A percentile compares a stretch with the other conserved stretches of the same genome.
Evolutionary conservation across 345 rosid species (phyloP).

Genomic region (Excoecaria cochinchinensis): DNA sequence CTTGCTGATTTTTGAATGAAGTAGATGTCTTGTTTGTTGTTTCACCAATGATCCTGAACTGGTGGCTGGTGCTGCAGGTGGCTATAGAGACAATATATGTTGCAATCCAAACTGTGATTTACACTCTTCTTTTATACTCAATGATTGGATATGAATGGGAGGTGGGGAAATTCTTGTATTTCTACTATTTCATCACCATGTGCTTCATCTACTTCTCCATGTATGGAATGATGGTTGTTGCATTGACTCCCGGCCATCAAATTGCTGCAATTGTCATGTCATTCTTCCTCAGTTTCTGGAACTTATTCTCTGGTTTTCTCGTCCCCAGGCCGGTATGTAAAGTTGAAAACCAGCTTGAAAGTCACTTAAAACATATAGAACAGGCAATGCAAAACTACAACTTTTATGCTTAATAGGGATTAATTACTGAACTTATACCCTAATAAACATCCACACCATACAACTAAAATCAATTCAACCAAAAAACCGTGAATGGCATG

Average conservation of each 20-base stretch:
- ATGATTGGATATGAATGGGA: slow-evolving; percentile 44
- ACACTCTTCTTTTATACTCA: slow-evolving; percentile 29
- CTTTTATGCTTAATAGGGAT: not conserved
- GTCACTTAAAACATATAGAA: not conserved
- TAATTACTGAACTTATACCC: no score
- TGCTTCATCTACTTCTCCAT: slow-evolving; percentile 44
- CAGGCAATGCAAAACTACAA: not conserved
- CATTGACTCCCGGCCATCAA: slow-evolving; percentile 40
- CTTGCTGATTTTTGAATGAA: not conserved
- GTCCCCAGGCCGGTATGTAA: slow-evolving; percentile 32
- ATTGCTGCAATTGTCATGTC: slow-evolving; percentile 41
- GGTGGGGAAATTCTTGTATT: slow-evolving; percentile 30
- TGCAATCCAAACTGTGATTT: slow-evolving; percentile 32
- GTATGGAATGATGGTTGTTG: slow-evolving; percentile 48
- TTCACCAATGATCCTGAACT: not conserved
- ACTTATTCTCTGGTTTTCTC: slow-evolving; percentile 47
- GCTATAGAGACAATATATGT: slow-evolving; percentile 41
- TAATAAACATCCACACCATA: no score
- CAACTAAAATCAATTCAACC: no score
- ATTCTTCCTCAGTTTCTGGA: slow-evolving; percentile 47
- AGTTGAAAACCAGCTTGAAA: not conserved
- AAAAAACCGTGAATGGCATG: no score
- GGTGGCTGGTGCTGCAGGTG: slow-evolving; percentile 26
- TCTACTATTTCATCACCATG: slow-evolving; percentile 48
- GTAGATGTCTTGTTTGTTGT: not conserved